Evolutionary conservation across 495 filamentous ascomycete species (phyloP), one percentile per base, ranked within the genome.

Genomic region (Lasiosphaeris hirsuta): DNA sequence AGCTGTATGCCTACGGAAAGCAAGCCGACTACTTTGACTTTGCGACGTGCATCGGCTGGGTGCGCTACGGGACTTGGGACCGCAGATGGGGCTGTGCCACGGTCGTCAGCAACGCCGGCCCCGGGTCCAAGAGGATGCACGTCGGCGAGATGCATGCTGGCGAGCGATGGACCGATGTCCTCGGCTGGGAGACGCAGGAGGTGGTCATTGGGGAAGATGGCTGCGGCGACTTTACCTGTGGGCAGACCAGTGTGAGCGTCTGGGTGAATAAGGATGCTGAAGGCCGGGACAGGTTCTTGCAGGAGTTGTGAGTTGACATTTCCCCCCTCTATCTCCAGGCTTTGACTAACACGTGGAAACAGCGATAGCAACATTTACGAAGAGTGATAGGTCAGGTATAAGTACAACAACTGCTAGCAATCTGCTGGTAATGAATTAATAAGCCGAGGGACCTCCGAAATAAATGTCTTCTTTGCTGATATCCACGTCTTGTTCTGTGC

Each of bases 1-100:
- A 86, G 65, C 72, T 87, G 1, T 90, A 88, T 60, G 79, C 84
- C 0, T 87, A 89, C 63, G 87, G 88, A 10, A 66, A 75, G 33
- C 87, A 90, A 60, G 71, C 77, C 14, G 84, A 90, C 59, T 90
- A 89, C 66, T 87, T 87, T 58, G 81, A 88, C 68, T 75, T 77
- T 41, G 63, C 71, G 19, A 84, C 83, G 36, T 90, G 87, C 66
- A 80, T 91, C 56, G 88, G 87, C 63, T 90, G 84, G 74, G 82
- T 86, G 1, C 74, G 87, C 7, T 80, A 80, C 56, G 86, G 86
- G 9, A 86, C 81, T 17, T 71, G 66, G 60, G 74, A 75, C 56
- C 71, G 75, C 18, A 69, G 64, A 4, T 75, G 57, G 44, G 84
- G 84, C 0, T 81, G 85, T 39, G 84, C 84, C 0, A 80, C 81